These are phyloP conservation scores for Colletotrichum musae DNA, from an alignment of 2,329 filamentous ascomycete genomes.

Conservation along the genomic window DNA sequence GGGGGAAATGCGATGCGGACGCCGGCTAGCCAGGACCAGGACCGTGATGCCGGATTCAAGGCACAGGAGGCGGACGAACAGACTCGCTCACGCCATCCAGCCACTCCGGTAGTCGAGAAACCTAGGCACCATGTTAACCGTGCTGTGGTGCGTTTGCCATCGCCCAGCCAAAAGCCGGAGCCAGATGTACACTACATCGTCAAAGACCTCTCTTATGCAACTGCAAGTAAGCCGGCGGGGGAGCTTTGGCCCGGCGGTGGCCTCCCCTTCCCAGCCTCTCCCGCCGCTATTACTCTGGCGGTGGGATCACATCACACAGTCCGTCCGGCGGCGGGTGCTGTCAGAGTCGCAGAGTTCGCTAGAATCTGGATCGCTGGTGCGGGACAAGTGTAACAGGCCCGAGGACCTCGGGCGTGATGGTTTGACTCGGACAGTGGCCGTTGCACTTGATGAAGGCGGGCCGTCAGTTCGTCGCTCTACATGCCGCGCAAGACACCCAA, in stretches of 20 bases:
- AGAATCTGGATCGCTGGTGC: slow-evolving; percentile 30
- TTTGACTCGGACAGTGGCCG: slow-evolving; percentile 13
- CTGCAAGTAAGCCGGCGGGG: no score
- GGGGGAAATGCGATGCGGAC: slow-evolving; percentile 19
- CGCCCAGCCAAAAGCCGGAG: no score
- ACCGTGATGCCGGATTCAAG: slow-evolving; percentile 21
- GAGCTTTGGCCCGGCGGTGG: neutral
- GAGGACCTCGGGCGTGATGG: neutral
- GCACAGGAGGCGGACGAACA: neutral
- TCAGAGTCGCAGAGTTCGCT: slow-evolving; percentile 13
- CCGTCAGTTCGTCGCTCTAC: neutral
- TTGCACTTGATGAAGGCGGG: no score
- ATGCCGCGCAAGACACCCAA: neutral
- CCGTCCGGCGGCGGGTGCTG: slow-evolving; percentile 20
- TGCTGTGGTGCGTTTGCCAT: no score
- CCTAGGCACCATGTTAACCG: slow-evolving; percentile 1
- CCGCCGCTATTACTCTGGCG: neutral
- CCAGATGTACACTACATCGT: no score
- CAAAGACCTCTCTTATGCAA: no score
- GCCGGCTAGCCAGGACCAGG: slow-evolving; percentile 5
- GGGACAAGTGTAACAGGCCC: slow-evolving; percentile 1
- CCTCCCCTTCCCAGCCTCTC: slow-evolving; percentile 20
- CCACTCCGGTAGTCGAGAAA: neutral
- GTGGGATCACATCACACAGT: slow-evolving; percentile 2
- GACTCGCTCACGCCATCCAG: neutral